Evolutionary conservation across 495 filamentous ascomycete genomes (phyloP).

Genomic region (Penicillium nucicola): DNA sequence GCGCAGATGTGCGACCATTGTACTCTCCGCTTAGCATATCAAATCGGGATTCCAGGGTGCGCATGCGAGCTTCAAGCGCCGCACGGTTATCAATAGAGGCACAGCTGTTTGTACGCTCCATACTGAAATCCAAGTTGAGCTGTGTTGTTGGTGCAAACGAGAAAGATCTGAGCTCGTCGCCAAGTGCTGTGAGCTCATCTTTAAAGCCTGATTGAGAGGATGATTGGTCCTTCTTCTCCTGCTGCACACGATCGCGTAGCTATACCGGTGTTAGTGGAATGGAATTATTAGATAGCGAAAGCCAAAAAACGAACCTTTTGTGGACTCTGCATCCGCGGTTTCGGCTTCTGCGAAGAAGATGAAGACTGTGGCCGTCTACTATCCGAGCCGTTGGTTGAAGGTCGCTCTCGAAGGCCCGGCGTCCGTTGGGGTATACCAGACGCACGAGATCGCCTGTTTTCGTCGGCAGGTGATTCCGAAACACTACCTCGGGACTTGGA

Average conservation of each 20-base stretch:
- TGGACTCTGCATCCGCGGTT: constrained; percentile 81
- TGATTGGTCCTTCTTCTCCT: constrained; percentile 70
- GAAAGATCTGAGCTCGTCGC: constrained; percentile 72
- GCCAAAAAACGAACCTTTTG: constrained; percentile 57
- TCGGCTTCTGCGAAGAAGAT: constrained; percentile 46
- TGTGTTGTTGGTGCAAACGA: constrained; percentile 36
- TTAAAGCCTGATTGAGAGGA: constrained; percentile 66
- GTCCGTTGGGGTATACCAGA: constrained; percentile 51
- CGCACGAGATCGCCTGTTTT: constrained; percentile 49
- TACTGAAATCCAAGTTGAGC: constrained; percentile 10
- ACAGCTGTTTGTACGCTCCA: background rate
- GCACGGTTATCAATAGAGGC: constrained; percentile 18
- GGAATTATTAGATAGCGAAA: background rate
- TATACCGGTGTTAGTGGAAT: constrained; percentile 7
- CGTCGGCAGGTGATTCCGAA: constrained; percentile 39
- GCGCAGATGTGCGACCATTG: constrained; percentile 51
- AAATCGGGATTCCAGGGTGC: constrained; percentile 62
- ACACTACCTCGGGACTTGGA: constrained; percentile 36
- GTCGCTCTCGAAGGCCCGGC: constrained; percentile 51
- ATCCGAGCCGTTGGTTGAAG: constrained; percentile 39
- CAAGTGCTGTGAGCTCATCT: constrained; percentile 76
- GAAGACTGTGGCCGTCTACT: constrained; percentile 31
- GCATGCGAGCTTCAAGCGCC: constrained; percentile 55
- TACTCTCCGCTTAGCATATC: constrained; percentile 61
- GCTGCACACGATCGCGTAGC: constrained; percentile 82